Evolutionary conservation across 371 early-diverging fungal species (phyloP), one percentile per base, ranked within the genome.

Genomic region (Haplosporangium sp.): DNA sequence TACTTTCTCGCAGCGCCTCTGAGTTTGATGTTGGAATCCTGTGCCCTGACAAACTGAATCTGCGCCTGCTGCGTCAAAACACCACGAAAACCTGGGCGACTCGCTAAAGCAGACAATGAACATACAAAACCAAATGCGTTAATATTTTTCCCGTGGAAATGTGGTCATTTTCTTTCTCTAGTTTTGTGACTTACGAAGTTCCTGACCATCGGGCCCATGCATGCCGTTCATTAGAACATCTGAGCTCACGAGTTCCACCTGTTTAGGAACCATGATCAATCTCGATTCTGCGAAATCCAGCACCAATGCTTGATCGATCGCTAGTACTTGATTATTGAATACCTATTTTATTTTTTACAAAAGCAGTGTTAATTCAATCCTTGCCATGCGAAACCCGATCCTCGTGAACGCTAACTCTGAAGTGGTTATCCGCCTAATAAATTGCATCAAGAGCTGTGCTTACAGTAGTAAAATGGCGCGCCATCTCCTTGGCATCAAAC

Each of bases 211-310:
- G 6, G 64, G 64, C 9, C 68, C 61, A 18, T 60, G 66, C 56
- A 71, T 40, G 20, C 75, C 80, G 42, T 64, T 71, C 63, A 87
- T 82, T 40, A 92, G 74, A 6, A 86, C 81, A 23, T 89, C 89
- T 38, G 90, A 69, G 65, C 92, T 88, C n/a, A 92, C 89, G 1
- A 86, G 86, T 12, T 90, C 90, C 42, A 92, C 54, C 47, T 83
- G 76, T 13, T 67, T 82, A 16, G 93, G 88, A 0, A 84, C 77
- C 45, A 90, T 83, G 56, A 85, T 69, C 36, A 97, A 81, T 46
- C 92, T 91, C 54, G 89, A 75, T 7, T 95, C 96, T 56, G 90
- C 89, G 80, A 90, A 95, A 56, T 97, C 97, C 65, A 96, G 90
- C 2, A 92, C 87, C 42, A 95, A 59, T 5, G 77, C 82, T 64